Percentiles rank a stretch among this genome's conserved stretches.
Evolutionary conservation across 768 basidiomycete species (phyloP).

Genomic region (Leccinellum luteum): DNA sequence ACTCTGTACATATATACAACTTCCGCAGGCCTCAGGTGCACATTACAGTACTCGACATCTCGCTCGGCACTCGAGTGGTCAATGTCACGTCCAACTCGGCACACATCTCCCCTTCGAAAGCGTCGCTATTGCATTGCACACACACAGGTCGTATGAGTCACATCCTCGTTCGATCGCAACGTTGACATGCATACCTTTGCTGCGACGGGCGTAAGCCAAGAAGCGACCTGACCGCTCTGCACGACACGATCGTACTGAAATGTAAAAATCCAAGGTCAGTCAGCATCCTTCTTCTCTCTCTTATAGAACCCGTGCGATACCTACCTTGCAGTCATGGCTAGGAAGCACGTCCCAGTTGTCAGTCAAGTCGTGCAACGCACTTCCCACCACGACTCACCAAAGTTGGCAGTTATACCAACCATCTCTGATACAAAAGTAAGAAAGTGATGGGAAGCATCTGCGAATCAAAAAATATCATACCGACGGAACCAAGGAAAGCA

Average conservation of each 20-base stretch:
- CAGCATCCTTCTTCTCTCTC: neutral
- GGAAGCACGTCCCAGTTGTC: neutral
- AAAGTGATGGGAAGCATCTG: neutral
- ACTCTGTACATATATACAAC: neutral
- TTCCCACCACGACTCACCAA: constrained; percentile 10
- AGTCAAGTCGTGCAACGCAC: neutral
- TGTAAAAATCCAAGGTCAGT: neutral
- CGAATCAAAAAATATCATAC: constrained; percentile 2
- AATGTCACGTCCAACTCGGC: neutral
- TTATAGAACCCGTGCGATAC: neutral
- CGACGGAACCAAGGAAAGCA: neutral
- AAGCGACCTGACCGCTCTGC: constrained; percentile 18
- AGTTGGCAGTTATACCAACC: neutral
- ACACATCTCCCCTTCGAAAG: neutral
- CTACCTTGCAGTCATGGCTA: constrained; percentile 23
- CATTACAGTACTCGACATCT: neutral
- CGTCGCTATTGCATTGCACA: neutral
- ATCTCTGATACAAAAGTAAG: constrained; percentile 5
- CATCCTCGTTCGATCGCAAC: neutral
- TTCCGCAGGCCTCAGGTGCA: neutral
- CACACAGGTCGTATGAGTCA: neutral
- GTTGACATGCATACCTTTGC: neutral
- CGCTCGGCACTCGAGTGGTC: neutral
- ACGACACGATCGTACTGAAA: constrained; percentile 18
- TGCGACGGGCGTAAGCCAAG: constrained; percentile 1